phyloP scores from a whole-genome alignment of 2,329 filamentous ascomycete genomes.

The Colletotrichum liriopes region DNA sequence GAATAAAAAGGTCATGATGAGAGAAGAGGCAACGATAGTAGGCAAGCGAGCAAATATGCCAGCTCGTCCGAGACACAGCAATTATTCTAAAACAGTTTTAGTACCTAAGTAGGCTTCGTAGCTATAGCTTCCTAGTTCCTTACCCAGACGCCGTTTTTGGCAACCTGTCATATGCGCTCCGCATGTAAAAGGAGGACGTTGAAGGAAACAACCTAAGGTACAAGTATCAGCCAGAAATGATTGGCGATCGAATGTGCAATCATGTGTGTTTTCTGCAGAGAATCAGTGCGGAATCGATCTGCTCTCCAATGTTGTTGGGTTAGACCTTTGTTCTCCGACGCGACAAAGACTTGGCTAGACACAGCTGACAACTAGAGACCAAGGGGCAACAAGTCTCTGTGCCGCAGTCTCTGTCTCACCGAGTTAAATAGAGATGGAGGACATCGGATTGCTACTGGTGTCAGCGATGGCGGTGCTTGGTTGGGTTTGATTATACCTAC shows the following conservation, averaged over 20 bases:
- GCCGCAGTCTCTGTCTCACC: background rate
- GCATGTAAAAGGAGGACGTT: conserved; percentile 30
- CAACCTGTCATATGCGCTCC: conserved; percentile 35
- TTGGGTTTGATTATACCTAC: conserved; percentile 9
- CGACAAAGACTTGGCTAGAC: conserved; percentile 19
- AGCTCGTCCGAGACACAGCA: background rate
- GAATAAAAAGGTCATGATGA: background rate
- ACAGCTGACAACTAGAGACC: background rate
- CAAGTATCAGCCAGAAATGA: conserved; percentile 43
- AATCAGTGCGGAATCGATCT: conserved; percentile 40
- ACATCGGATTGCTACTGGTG: conserved; percentile 3
- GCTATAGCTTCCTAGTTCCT: conserved; percentile 38
- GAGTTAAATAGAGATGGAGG: background rate
- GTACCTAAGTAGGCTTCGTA: conserved; percentile 14
- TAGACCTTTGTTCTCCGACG: conserved; percentile 30
- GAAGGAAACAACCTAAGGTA: conserved; percentile 44
- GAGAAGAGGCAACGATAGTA: background rate
- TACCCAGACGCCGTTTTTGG: conserved; percentile 39
- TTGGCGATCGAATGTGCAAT: conserved; percentile 32
- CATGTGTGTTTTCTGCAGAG: conserved; percentile 34
- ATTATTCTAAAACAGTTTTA: conserved; percentile 28
- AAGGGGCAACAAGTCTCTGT: background rate
- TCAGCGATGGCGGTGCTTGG: background rate
- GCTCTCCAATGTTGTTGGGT: conserved; percentile 36
- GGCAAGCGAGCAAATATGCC: no score